Evolutionary conservation across 2,329 filamentous ascomycete species (phyloP), one percentile per base, ranked within the genome.

Genomic region (Geosmithia flava): DNA sequence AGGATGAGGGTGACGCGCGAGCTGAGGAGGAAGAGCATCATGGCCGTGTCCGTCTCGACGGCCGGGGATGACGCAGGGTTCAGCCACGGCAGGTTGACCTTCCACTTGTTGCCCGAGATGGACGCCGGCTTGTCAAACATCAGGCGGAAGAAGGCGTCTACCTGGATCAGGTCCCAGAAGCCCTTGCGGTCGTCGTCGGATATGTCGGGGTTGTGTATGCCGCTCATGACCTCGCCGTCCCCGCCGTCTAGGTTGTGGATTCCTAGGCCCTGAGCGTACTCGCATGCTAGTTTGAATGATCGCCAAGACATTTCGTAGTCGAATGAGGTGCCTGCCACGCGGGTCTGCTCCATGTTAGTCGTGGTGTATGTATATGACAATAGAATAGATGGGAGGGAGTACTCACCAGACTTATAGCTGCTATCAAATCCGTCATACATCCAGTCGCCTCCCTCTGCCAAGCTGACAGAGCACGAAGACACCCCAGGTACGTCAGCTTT

Each of bases 91-190:
- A 63, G 39, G 37, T 62, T 63, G 45, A 63, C 60, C 27, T 56
- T 57, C 61, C 61, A 63, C 0, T 53, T 49, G 29, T 57, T 56
- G 40, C 55, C 53, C 0, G 58, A 56, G 3, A 63, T 54, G 1
- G 51, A 52, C 0, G 60, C 58, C 8, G 61, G 60, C 2, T 56
- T 61, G 23, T 63, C 58, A 46, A 59, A 53, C 1, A 63, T 47
- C 1, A 63, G 56, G 1, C 61, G 54, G 48, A 57, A 62, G 46
- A 59, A 62, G 15, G 60, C 53, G 20, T 63, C 61, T 15, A 60
- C 53, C 23, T 63, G 59, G 1, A 63, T 56, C 2, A 63, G 54
- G n/a, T 62, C 58, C 61, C 61, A 63, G 27, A 62, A 61, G 0
- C 56, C 57, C 20, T 56, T 56, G 8, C 61, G 55, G 20, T 63